Evolutionary conservation across 352 stramenopile genomes (phyloP), one percentile per base, ranked within the genome.

Genomic region (Phytophthora fragariae): DNA sequence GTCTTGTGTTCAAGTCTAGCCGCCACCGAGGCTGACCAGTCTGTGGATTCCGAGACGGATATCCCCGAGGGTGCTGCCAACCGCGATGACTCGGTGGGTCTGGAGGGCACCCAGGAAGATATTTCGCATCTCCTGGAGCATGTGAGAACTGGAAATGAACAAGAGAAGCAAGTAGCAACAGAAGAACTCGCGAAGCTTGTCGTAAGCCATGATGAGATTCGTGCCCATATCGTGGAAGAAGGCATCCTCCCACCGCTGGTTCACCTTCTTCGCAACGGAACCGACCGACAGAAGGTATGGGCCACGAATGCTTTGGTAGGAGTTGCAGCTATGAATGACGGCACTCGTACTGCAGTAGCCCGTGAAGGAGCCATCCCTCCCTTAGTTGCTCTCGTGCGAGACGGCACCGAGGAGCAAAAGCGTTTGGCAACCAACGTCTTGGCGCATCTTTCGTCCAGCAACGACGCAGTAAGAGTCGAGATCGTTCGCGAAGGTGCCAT

Each of bases 71-170:
- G 9, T 3, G 35, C 31, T 49, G 19, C 31, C 21, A 19, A 52
- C 19, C 31, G 31, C 33, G 31, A 61, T 10, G 55, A 35, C 15
- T 61, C 33, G 12, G 55, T 49, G 6, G n/a, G 33, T n/a, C 39
- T 33, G 14, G 55, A 61, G 12, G 35, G 55, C 11, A 47, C 11
- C 17, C 14, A 49, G 11, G 55, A 61, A 31, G 55, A 61, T 12
- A 61, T 61, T 33, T 31, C 55, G 55, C 55, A 49, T 19, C 33
- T 61, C 8, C 49, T 61, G 55, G 55, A 61, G 33, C 33, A 61
- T 17, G 55, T 61, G 17, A 35, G 55, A 4, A 49, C 29, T 47
- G 55, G 55, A 8, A 61, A 61, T 11, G 55, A 61, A 47, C 33
- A 61, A 33, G 31, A 61, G 14, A 61, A 61, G 15, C 15, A 33